Evolutionary conservation across 2,329 filamentous ascomycete genomes (phyloP).

Genomic region (Akanthomyces muscarius): DNA sequence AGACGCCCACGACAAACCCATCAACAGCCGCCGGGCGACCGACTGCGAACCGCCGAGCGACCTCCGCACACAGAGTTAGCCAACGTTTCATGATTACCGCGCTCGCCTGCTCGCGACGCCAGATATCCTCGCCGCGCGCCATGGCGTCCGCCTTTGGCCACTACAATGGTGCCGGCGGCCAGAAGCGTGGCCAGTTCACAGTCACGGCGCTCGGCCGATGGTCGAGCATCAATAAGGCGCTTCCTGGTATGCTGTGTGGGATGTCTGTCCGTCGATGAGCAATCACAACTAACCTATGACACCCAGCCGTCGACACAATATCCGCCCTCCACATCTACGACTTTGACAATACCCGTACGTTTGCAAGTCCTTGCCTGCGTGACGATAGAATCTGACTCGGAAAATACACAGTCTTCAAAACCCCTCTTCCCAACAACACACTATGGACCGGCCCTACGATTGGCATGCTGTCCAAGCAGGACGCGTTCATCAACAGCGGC

Average conservation of each 20-base stretch:
- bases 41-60: constrained; percentile 4
- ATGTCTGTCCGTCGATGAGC: neutral
- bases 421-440: constrained; percentile 81
- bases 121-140: constrained; percentile 27
- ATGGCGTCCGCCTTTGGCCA: constrained; percentile 39
- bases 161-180: constrained; percentile 33
- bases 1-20: neutral
- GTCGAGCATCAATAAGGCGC: constrained; percentile 70
- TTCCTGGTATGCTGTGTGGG: constrained; percentile 54
- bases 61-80: neutral
- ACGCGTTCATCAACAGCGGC: constrained; percentile 75
- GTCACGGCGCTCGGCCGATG: constrained; percentile 76
- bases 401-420: constrained; percentile 69
- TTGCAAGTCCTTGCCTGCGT: constrained; percentile 6
- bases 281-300: constrained; percentile 19
- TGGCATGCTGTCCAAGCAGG: constrained; percentile 69
- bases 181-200: constrained; percentile 41
- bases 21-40: constrained; percentile 9
- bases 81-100: constrained; percentile 25
- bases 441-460: constrained; percentile 80
- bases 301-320: constrained; percentile 59
- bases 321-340: constrained; percentile 89
- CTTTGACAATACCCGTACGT: constrained; percentile 89
- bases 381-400: constrained; percentile 1
- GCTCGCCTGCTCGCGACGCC: constrained; percentile 22